Evolutionary conservation across 2,329 filamentous ascomycete genomes (phyloP), one percentile per base, ranked within the genome.

Genomic region (Ophiostoma quercus): DNA sequence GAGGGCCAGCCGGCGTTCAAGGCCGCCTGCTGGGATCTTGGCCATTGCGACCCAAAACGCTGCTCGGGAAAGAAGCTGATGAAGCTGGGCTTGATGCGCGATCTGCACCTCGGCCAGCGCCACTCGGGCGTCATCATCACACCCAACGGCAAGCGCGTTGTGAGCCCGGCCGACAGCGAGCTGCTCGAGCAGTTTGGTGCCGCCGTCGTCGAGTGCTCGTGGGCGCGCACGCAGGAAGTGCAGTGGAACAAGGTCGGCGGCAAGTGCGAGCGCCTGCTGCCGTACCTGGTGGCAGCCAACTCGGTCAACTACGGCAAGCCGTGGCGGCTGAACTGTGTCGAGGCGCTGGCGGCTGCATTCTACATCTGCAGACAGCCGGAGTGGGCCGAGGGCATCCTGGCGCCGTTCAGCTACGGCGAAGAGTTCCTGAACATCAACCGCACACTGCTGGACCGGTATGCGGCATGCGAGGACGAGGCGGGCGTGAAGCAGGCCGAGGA

Each of bases 61-160:
- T 99, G 95, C 81, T 97, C 94, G 0, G 95, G 95, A 41, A 99
- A 99, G 82, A 89, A 92, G 73, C 85, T 99, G 43, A 97, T 99
- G 86, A 89, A 90, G 73, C 86, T 96, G 69, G 94, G 94, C 2
- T 83, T 97, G 76, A 97, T 99, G 92, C 90, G 95, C 74, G 92
- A 96, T 76, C 85, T 99, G 69, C 88, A 94, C 76, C 84, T 98
- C 70, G 95, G 95, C 68, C 94, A 98, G 80, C 94, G 94, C 75
- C 93, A 95, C 78, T 87, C 89, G 47, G 95, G 95, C 71, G 91
- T 99, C 73, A 91, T 99, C 76, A 92, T 99, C 77, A 96, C 92
- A 11, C 95, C 95, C 34, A 98, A 98, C 81, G 95, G 92, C 73
- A 97, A 96, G 78, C 88, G 85, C 70, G 87, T 93, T 19, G 79